phyloP scores from a whole-genome alignment of 164 flowering plant genomes.

The Kingdonia uniflora region DNA sequence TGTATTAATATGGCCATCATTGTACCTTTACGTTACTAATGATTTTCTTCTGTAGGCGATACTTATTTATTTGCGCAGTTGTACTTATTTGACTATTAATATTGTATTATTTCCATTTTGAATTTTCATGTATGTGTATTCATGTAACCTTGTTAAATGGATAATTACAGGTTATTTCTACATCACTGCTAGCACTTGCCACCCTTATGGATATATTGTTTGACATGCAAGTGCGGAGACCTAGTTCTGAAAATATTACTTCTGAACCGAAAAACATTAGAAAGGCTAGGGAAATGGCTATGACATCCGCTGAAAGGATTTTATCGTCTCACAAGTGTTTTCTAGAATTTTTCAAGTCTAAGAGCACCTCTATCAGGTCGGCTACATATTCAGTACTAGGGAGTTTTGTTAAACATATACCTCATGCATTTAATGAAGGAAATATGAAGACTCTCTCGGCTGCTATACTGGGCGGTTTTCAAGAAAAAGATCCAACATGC shows the following conservation, averaged over 20 bases:
- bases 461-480: conserved; percentile 74
- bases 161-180: conserved; percentile 70
- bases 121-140: no score
- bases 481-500: conserved; percentile 81
- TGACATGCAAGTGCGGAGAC: conserved; percentile 27
- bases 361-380: conserved; percentile 53
- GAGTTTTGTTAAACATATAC: conserved; percentile 63
- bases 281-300: conserved; percentile 53
- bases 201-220: conserved; percentile 63
- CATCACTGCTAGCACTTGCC: conserved; percentile 76
- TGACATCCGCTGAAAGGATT: conserved; percentile 50
- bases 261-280: conserved; percentile 55
- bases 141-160: no score
- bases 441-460: conserved; percentile 48
- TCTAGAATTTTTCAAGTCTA: conserved; percentile 61
- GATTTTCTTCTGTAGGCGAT: no score
- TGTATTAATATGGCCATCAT: no score
- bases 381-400: conserved; percentile 65
- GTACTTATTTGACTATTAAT: no score
- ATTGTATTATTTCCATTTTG: no score
- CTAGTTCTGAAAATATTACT: conserved; percentile 35
- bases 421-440: conserved; percentile 51
- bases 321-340: conserved; percentile 55
- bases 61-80: no score
- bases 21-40: no score